Evolutionary conservation across 805 yeast genomes (phyloP).

Genomic region (Kodamaea leandrae): DNA sequence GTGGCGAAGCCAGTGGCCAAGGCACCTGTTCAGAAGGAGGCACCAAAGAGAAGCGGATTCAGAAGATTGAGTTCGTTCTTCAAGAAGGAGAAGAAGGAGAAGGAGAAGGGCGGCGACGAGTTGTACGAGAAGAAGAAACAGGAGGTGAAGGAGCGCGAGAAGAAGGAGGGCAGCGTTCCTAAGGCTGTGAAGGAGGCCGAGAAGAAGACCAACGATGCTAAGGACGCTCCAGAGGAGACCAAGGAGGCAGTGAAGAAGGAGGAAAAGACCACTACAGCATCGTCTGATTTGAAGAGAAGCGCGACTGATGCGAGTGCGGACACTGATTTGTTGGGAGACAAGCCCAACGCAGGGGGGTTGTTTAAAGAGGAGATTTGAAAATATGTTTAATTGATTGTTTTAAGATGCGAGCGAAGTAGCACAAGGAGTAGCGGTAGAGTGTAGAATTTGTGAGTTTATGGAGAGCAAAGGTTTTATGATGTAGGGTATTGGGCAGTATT

Average conservation of each 20-base stretch:
- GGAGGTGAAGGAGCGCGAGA: slow-evolving; percentile 38
- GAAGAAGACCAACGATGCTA: not conserved
- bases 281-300: slow-evolving; percentile 1
- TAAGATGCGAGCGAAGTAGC: not conserved
- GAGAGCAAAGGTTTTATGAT: too few species aligned
- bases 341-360: slow-evolving; percentile 34
- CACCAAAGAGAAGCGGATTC: slow-evolving; percentile 8
- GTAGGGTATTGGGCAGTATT: too few species aligned
- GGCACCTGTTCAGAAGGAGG: slow-evolving; percentile 7
- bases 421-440: too few species aligned
- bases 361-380: slow-evolving; percentile 41
- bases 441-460: too few species aligned
- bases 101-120: slow-evolving; percentile 21
- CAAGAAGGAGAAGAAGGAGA: slow-evolving; percentile 9
- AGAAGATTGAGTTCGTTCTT: slow-evolving; percentile 18
- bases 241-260: slow-evolving; percentile 4
- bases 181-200: slow-evolving; percentile 5
- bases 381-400: not conserved
- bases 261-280: too few species aligned
- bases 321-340: slow-evolving; percentile 32
- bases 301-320: slow-evolving; percentile 8
- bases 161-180: not conserved
- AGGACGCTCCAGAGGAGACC: not conserved
- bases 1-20: slow-evolving; percentile 2
- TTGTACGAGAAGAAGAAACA: slow-evolving; percentile 28